phyloP scores from a whole-genome alignment of 768 basidiomycete genomes.

The Mycena epipterygia region DNA sequence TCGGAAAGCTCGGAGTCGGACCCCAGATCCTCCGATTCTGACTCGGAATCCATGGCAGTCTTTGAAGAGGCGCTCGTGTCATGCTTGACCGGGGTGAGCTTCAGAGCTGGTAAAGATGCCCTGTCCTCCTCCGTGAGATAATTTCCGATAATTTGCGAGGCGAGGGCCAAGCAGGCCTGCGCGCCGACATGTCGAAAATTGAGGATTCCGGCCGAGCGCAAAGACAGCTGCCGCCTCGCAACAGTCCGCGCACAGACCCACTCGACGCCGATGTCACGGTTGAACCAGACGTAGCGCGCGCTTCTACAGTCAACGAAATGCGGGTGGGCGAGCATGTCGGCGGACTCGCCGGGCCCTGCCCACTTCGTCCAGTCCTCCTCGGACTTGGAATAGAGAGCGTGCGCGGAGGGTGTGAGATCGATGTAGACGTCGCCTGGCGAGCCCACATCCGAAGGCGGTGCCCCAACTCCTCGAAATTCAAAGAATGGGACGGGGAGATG shows the following conservation, averaged over 20 bases:
- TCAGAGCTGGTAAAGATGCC: too few relatives aligned
- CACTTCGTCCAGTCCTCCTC: slow-evolving; percentile 17
- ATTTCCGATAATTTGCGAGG: background rate
- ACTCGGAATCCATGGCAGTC: background rate
- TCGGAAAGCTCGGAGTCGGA: background rate
- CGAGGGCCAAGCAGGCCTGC: background rate
- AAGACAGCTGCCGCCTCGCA: background rate
- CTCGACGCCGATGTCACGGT: slow-evolving; percentile 14
- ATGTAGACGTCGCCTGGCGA: slow-evolving; percentile 26
- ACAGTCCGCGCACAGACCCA: slow-evolving; percentile 8
- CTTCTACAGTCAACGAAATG: background rate
- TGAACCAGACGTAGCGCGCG: slow-evolving; percentile 1
- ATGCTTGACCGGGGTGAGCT: too few relatives aligned
- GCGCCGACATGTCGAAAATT: background rate
- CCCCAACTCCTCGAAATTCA: slow-evolving; percentile 16
- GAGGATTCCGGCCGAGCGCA: background rate
- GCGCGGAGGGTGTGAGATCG: background rate
- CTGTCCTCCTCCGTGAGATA: background rate
- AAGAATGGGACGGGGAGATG: slow-evolving; percentile 15
- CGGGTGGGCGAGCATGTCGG: background rate
- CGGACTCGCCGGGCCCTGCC: background rate
- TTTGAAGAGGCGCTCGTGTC: too few relatives aligned
- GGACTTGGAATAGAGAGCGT: slow-evolving; percentile 8
- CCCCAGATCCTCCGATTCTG: background rate
- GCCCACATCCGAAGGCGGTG: slow-evolving; percentile 17